Conservation (phyloP, 2,329 filamentous ascomycete genomes). For the Pseudogymnoascus pannorum region DNA sequence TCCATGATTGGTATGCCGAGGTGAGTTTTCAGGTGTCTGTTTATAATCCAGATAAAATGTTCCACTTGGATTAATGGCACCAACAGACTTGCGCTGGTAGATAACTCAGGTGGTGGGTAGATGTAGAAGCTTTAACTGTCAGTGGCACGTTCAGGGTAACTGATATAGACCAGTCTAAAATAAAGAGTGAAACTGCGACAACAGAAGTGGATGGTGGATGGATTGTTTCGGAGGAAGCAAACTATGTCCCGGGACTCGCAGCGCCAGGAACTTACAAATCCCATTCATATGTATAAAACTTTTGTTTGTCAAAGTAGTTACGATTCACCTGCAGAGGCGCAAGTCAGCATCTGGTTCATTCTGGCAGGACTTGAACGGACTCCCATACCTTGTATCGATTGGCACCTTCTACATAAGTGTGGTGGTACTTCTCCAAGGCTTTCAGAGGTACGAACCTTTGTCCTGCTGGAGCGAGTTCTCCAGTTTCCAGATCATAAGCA, state of each 20-base stretch:
- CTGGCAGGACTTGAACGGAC: neutral
- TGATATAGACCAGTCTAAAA: conserved; percentile 10
- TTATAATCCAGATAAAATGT: conserved; percentile 57
- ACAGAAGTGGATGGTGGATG: neutral
- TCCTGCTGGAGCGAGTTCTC: conserved; percentile 21
- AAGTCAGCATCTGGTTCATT: conserved; percentile 12
- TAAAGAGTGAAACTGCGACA: neutral
- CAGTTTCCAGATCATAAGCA: conserved; percentile 22
- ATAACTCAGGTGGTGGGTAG: conserved; percentile 39
- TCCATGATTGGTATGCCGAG: conserved; percentile 51
- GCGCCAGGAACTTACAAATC: conserved; percentile 55
- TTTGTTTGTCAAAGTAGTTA: conserved; percentile 47
- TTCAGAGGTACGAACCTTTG: conserved; percentile 43
- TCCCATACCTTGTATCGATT: conserved; percentile 43
- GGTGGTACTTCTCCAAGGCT: conserved; percentile 50
- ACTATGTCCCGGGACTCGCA: neutral
- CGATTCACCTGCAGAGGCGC: conserved; percentile 19
- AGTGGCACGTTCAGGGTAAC: neutral
- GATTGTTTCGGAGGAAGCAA: conserved; percentile 1
- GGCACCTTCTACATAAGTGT: conserved; percentile 47
- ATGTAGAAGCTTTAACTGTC: conserved; percentile 56
- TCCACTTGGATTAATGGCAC: conserved; percentile 61
- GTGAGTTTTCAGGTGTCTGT: conserved; percentile 44
- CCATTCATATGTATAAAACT: conserved; percentile 59
- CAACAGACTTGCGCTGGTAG: conserved; percentile 47